Base-by-base conservation (phyloP, 2,329 filamentous ascomycete genomes). In the Zelopaecilomyces penicillatus region DNA sequence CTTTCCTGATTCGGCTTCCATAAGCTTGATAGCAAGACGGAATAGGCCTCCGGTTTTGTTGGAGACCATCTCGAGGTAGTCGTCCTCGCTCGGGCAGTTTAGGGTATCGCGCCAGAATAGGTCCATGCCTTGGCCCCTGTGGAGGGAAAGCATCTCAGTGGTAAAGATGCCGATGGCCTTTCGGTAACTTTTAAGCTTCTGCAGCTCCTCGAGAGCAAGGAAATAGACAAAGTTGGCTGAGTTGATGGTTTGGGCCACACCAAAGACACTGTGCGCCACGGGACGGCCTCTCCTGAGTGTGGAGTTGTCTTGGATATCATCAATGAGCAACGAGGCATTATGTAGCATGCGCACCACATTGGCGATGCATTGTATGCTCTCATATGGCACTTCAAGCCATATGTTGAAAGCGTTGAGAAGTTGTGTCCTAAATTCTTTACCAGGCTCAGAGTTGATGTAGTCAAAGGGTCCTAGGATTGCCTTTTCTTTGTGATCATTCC, bases 1-100 rank as follows among this genome's bases (percentile, higher is more conserved):
- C 6, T 29, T 33, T 38, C 56, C 56, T 9, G 71, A 73, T 65
- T 87, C 82, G 42, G 81, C 82, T 64, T 88, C 84, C 85, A 91
- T 89, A n/a, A 91, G 73, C 64, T 86, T 85, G 57, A 90, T 80
- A 19, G 83, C 84, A 4, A 91, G 65, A 28, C 86, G 74, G 68
- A 91, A 90, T 2, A 93, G 71, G 0, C 86, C 87, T 35, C 86
- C 86, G 0, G 86, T 91, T 66, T 91, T 91, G 66, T 90, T 87
- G 51, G 77, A 77, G 11, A 91, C 85, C 86, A 91, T 90, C 60
- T 89, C 82, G 12, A 90, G 74, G 64, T 91, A 91, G 63, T 90
- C 85, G 52, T 86, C 83, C 64, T 89, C 85, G 40, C 76, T 83
- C 5, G 86, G 86, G 63, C 84, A 89, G 26, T 80, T 87, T 46